Conservation (phyloP, 2,329 filamentous ascomycete species). For the Teratosphaeria pseudoeucalypti region DNA sequence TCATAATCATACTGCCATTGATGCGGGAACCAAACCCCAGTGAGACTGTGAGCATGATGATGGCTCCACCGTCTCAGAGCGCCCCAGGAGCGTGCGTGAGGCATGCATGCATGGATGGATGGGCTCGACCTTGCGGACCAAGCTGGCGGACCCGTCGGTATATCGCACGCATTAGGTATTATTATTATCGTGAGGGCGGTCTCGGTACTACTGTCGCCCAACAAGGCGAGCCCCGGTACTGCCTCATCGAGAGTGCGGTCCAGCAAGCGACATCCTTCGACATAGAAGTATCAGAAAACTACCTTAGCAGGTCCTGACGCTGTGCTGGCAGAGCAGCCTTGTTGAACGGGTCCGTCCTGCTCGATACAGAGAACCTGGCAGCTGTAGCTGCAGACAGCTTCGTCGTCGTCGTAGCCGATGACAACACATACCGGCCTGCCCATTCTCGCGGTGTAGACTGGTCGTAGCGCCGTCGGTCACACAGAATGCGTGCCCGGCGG, state of each 20-base stretch:
- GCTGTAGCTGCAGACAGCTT: not conserved
- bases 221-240: not conserved
- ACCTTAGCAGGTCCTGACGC: not conserved
- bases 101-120: not conserved
- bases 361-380: not conserved
- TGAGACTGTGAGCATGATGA: not conserved
- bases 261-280: not conserved
- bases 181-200: not conserved
- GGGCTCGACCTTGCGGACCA: not conserved
- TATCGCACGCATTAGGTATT: not conserved
- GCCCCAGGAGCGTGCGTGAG: not conserved
- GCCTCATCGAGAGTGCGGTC: not conserved
- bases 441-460: not conserved
- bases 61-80: not conserved
- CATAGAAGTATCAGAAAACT: not conserved
- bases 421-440: not conserved
- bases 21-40: not conserved
- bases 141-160: not conserved
- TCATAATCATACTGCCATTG: not conserved
- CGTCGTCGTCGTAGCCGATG: not conserved
- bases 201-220: not conserved
- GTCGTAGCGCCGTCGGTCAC: not conserved
- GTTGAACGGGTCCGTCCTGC: not conserved
- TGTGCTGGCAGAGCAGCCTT: not conserved
- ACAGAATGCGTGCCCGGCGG: not conserved